Conservation (phyloP, 1,284 basidiomycete species). For the Tilletia setariae region DNA sequence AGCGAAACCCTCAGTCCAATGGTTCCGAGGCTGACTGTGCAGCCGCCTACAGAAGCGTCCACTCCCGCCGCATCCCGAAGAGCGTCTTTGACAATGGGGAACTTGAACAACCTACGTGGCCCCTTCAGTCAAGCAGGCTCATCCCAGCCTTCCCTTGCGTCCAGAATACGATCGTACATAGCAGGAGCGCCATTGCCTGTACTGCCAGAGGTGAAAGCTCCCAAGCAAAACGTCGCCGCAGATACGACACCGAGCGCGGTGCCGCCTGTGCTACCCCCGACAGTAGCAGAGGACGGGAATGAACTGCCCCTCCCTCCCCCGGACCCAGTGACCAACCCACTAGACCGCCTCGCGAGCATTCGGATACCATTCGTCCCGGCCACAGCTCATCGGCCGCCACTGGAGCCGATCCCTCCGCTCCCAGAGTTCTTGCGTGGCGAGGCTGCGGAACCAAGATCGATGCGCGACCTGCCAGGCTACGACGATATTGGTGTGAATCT, state of each 20-base stretch:
- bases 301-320: background rate
- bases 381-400: slow-evolving; percentile 8
- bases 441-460: background rate
- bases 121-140: background rate
- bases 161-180: background rate
- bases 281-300: slow-evolving; percentile 2
- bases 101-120: background rate
- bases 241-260: background rate
- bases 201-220: background rate
- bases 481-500: background rate
- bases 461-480: background rate
- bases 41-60: background rate
- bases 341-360: slow-evolving; percentile 3
- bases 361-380: slow-evolving; percentile 5
- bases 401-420: slow-evolving; percentile 9
- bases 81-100: background rate
- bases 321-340: background rate
- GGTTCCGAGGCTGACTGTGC: background rate
- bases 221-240: background rate
- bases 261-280: background rate
- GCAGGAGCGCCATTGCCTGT: slow-evolving; percentile 2
- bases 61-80: background rate
- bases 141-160: slow-evolving; percentile 6
- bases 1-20: background rate
- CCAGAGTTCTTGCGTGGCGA: slow-evolving; percentile 8